These are phyloP conservation scores for Trametes maxima DNA, from an alignment of 768 basidiomycete species.

Conservation along the genomic window DNA sequence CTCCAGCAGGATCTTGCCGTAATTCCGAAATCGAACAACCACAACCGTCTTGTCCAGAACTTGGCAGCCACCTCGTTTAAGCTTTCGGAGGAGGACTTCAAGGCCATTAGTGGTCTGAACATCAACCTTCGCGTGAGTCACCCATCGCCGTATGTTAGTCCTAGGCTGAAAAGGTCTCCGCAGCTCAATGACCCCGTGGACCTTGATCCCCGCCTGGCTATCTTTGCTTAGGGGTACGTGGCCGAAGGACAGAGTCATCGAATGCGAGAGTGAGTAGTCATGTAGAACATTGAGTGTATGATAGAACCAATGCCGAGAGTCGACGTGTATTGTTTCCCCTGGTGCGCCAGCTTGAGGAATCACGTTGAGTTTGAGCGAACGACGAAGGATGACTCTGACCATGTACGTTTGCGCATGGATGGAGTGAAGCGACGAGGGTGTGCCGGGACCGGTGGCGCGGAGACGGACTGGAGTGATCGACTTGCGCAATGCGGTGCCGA, in stretches of 20 bases:
- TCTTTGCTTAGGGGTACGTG: conserved; percentile 58
- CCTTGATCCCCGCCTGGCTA: conserved; percentile 64
- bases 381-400: neutral
- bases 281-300: neutral
- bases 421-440: neutral
- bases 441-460: conserved; percentile 1
- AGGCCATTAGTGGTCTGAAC: conserved; percentile 61
- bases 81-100: conserved; percentile 60
- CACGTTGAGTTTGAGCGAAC: neutral
- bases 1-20: conserved; percentile 50
- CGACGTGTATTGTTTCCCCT: neutral
- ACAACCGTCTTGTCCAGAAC: conserved; percentile 45
- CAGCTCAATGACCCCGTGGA: conserved; percentile 73
- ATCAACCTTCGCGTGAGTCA: conserved; percentile 58
- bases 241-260: neutral
- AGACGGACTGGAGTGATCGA: conserved; percentile 6
- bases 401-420: too few relatives aligned
- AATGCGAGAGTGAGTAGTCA: neutral
- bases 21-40: conserved; percentile 50
- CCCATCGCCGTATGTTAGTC: neutral
- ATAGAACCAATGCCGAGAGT: conserved; percentile 7
- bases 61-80: conserved; percentile 49
- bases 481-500: conserved; percentile 22
- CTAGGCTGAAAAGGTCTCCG: neutral
- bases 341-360: neutral